Evolutionary conservation across 164 flowering plant species (phyloP).

Genomic region (Magnolia kwangsiensis): DNA sequence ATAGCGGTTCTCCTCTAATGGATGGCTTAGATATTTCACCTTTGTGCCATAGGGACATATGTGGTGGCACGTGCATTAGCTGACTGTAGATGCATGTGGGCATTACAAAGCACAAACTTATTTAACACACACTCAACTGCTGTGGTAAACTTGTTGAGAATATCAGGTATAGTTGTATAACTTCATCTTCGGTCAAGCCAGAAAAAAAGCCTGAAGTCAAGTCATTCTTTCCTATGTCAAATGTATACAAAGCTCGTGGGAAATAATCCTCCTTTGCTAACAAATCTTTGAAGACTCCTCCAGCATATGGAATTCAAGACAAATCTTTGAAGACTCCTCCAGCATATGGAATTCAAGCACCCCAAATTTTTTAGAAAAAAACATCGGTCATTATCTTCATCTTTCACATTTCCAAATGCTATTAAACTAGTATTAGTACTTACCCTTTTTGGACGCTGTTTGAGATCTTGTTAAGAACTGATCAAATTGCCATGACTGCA

Average conservation of each 20-base stretch:
- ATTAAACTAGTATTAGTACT: background rate
- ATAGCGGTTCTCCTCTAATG: background rate
- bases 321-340: constrained; percentile 26
- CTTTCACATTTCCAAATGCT: background rate
- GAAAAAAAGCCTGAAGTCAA: constrained; percentile 38
- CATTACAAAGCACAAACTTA: background rate
- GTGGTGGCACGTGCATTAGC: background rate
- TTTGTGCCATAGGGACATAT: background rate
- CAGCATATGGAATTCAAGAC: constrained; percentile 3
- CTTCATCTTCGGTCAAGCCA: constrained; percentile 38
- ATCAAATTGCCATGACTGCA: constrained; percentile 39
- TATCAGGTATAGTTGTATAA: constrained; percentile 40
- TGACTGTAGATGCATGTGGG: too few relatives aligned
- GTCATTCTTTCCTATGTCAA: constrained; percentile 60
- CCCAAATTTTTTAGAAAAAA: background rate
- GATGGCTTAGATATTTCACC: background rate
- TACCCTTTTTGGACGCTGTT: constrained; percentile 26
- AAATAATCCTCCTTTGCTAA: constrained; percentile 39
- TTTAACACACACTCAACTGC: constrained; percentile 25
- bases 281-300: constrained; percentile 26
- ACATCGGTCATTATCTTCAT: background rate
- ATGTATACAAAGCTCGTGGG: constrained; percentile 41
- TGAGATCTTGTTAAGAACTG: constrained; percentile 39
- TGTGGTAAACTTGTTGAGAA: constrained; percentile 30
- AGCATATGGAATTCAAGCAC: background rate